Conservation (phyloP, 352 stramenopile genomes). For the Blastocystis sp. region DNA sequence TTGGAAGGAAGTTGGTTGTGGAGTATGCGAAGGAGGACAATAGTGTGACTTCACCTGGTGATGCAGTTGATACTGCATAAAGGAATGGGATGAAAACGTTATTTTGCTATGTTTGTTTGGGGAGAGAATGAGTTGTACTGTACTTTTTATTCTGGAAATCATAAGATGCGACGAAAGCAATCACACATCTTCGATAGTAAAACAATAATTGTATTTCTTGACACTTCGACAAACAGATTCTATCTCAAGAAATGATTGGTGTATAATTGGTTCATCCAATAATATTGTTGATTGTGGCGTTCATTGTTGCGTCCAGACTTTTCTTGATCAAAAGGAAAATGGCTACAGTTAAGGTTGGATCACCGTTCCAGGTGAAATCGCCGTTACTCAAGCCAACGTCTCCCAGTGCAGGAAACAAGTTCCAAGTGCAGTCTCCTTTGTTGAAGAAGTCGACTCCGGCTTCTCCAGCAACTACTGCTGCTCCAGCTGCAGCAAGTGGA, state of each 20-base stretch:
- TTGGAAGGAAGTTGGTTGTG: conserved; percentile 93
- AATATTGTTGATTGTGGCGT: too few relatives aligned
- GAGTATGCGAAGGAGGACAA: conserved; percentile 84
- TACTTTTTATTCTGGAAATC: not conserved
- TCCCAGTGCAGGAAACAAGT: not conserved
- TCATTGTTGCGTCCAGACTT: not conserved
- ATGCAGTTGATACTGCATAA: not conserved
- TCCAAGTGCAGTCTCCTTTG: conserved; percentile 23
- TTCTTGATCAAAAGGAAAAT: conserved; percentile 50
- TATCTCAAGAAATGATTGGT: too few relatives aligned
- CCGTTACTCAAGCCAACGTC: conserved; percentile 22
- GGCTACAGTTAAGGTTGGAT: conserved; percentile 38
- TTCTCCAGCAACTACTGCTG: not conserved
- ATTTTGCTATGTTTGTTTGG: not conserved
- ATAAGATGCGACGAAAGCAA: not conserved
- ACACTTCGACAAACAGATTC: too few relatives aligned
- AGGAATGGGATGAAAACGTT: not conserved
- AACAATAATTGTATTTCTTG: not conserved
- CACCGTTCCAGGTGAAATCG: conserved; percentile 52
- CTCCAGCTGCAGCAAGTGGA: not conserved
- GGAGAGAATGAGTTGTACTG: not conserved
- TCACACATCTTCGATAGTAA: not conserved
- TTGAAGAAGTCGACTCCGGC: conserved; percentile 23
- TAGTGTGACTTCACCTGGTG: not conserved
- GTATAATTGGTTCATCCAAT: conserved; percentile 26